Conservation (phyloP, 2,329 filamentous ascomycete genomes). For the Botrytis deweyae region DNA sequence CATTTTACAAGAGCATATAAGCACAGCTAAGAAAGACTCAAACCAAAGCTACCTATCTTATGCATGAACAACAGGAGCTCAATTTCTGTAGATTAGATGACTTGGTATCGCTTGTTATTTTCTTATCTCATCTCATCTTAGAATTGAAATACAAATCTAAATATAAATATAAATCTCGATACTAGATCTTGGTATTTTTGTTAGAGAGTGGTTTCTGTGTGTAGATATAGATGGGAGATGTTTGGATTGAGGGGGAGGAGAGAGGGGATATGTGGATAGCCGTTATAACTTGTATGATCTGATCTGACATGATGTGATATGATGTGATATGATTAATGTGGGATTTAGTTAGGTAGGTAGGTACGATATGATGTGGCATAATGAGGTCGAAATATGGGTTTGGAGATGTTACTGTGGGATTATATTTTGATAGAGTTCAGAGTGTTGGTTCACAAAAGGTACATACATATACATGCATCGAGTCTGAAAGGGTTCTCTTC, state of each 20-base stretch:
- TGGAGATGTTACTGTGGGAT: not conserved
- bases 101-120: not conserved
- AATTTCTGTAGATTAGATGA: no score
- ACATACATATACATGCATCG: not conserved
- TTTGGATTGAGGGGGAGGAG: not conserved
- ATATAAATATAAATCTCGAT: no score
- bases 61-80: no score
- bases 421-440: not conserved
- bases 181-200: not conserved
- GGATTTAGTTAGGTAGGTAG: not conserved
- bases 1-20: no score
- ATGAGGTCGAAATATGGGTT: not conserved
- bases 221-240: not conserved
- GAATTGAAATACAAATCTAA: no score
- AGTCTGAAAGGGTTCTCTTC: not conserved
- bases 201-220: not conserved
- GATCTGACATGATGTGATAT: no score
- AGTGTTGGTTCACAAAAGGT: not conserved
- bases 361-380: not conserved
- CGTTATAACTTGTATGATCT: no score
- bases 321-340: not conserved
- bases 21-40: no score
- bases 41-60: no score
- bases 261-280: not conserved
- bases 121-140: no score